Evolutionary conservation across 139 green algal species (phyloP), one percentile per base, ranked within the genome.

Genomic region (Ettlia oleoabundans): DNA sequence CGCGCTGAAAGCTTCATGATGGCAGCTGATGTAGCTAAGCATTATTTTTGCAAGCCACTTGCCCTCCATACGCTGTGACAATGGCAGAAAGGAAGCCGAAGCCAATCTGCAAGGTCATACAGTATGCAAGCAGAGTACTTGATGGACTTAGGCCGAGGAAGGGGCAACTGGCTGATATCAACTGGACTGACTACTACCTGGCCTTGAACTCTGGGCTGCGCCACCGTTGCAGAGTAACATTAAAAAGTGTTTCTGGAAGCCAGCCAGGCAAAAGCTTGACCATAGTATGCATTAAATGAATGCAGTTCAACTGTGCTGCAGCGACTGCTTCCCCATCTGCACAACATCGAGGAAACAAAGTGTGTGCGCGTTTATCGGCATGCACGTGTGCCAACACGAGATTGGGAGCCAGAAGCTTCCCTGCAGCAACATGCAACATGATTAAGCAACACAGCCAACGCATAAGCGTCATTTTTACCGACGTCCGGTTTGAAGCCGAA

Each of bases 41-140:
- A 99, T 86, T 78, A 88, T 92, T 83, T 95, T 94, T 19, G 94
- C 93, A 47, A 99, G 84, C 55, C 92, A 86, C 85, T 95, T 94
- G 74, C 84, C 92, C 75, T 99, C 96, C 35, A 96, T 87, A 68
- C 95, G 72, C 43, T 82, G 68, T 10, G 35, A n/a, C 18, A 84
- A 73, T 22, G 83, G 83, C 37, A 91, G 82, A 7, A 51, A 71
- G 28, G 80, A 86, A 69, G 93, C 89, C 65, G 86, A 55, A 1
- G 61, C 77, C n/a, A 87, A 24, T 61, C 88, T 91, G 84, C 30
- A 82, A 38, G 24, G 4, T 40, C 22, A 40, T 13, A 37, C 62
- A 37, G 18, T 68, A n/a, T 4, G 61, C 3, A 68, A 37, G 26
- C 61, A 68, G 4, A 2, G 30, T 38, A 37, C 26, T 68, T n/a